Conservation (phyloP, 2,329 filamentous ascomycete species). For the Bipolaris victoriae region DNA sequence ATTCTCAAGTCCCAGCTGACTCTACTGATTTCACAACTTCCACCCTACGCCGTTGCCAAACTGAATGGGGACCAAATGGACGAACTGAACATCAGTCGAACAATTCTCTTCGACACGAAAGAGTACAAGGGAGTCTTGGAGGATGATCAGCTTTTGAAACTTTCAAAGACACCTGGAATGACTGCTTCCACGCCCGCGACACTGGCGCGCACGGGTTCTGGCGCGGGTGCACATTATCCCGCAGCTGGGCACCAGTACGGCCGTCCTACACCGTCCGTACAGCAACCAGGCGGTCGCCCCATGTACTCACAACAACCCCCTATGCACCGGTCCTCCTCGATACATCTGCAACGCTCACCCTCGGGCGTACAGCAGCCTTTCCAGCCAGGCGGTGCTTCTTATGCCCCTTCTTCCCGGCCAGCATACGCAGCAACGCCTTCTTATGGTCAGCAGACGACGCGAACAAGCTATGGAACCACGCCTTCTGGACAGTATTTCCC, state of each 20-base stretch:
- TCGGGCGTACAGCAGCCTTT: constrained; percentile 38
- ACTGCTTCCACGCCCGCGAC: constrained; percentile 37
- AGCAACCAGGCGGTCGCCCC: constrained; percentile 36
- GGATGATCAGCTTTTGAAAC: constrained; percentile 69
- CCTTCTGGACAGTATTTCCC: constrained; percentile 38
- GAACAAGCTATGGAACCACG: constrained; percentile 34
- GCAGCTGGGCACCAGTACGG: constrained; percentile 38
- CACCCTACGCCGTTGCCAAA: constrained; percentile 85
- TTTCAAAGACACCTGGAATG: constrained; percentile 50
- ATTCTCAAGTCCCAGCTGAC: constrained; percentile 76
- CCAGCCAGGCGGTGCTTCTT: constrained; percentile 37
- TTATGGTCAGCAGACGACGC: constrained; percentile 43
- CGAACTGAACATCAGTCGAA: constrained; percentile 80
- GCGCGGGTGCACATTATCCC: constrained; percentile 40
- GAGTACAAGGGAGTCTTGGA: constrained; percentile 82
- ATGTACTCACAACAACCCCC: constrained; percentile 45
- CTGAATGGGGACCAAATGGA: constrained; percentile 85
- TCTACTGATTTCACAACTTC: constrained; percentile 74
- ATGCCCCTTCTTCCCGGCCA: constrained; percentile 35
- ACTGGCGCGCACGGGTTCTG: constrained; percentile 35
- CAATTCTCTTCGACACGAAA: constrained; percentile 73
- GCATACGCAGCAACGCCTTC: constrained; percentile 36
- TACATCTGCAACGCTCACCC: constrained; percentile 46
- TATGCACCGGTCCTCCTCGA: constrained; percentile 44
- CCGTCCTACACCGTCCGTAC: constrained; percentile 37